Evolutionary conservation across 106 monocot species (phyloP).

Genomic region (Amphibolis antarctica): DNA sequence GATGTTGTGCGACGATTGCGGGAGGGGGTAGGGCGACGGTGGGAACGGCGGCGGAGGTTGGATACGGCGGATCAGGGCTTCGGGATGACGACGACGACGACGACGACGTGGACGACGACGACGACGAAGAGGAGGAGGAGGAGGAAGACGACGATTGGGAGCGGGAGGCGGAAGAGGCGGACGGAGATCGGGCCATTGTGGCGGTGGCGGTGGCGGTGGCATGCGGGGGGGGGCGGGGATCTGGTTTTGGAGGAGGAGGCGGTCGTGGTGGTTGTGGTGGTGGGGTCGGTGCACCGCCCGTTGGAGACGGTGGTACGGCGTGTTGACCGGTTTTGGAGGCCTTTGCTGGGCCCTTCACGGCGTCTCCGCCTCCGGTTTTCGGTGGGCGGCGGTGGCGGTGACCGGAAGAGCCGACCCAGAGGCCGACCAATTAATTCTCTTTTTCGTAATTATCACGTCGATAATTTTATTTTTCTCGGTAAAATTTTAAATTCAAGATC

Average conservation of each 20-base stretch:
- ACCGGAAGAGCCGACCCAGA: no score
- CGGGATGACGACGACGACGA: no score
- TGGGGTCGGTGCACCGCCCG: constrained; percentile 12
- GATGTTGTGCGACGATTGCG: constrained; percentile 2
- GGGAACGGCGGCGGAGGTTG: no score
- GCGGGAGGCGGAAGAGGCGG: constrained; percentile 4
- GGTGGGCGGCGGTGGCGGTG: no score
- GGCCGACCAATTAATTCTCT: no score
- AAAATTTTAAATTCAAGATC: no score
- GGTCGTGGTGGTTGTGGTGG: background rate
- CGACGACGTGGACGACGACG: no score
- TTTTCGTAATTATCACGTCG: no score
- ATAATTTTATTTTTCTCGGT: no score
- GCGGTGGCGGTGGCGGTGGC: background rate
- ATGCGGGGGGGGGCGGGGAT: background rate
- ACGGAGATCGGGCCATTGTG: background rate
- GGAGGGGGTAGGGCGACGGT: constrained; percentile 1
- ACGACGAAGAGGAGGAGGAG: no score
- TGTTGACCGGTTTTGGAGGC: background rate
- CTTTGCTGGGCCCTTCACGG: background rate
- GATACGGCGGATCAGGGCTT: background rate
- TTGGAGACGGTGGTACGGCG: background rate
- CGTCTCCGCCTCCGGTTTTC: background rate
- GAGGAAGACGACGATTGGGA: constrained; percentile 3
- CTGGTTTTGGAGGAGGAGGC: background rate